Conservation (phyloP, 768 basidiomycete genomes). For the Serendipita sp. region DNA sequence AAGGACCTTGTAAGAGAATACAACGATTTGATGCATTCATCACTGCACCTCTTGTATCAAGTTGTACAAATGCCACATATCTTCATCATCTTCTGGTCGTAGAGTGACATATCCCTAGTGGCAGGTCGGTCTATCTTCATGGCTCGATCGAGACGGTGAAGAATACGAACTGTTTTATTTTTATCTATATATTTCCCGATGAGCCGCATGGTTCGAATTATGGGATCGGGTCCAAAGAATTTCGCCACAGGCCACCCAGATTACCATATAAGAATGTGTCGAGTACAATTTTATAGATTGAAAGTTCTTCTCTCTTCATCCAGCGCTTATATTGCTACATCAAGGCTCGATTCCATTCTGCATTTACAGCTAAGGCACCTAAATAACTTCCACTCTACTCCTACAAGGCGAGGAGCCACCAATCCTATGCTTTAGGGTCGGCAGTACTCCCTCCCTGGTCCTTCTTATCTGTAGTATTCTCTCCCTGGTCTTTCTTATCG, state of each 20-base stretch:
- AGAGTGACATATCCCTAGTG: constrained; percentile 81
- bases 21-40: not conserved
- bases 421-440: no score
- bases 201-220: constrained; percentile 52
- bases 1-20: constrained; percentile 9
- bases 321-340: no score
- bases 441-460: not conserved
- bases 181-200: constrained; percentile 73
- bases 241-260: no score
- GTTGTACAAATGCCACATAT: constrained; percentile 99
- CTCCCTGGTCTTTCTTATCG: not conserved
- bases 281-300: no score
- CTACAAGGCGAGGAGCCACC: no score
- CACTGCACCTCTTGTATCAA: constrained; percentile 56
- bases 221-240: no score
- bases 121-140: constrained; percentile 13
- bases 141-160: not conserved
- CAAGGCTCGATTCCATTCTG: no score
- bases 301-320: no score
- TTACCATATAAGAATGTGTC: no score
- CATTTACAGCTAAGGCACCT: no score
- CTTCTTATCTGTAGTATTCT: not conserved
- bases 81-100: constrained; percentile 93
- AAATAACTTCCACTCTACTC: no score
- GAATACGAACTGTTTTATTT: constrained; percentile 49